phyloP scores from a whole-genome alignment of 495 filamentous ascomycete genomes.

The Xylaria telfairii region DNA sequence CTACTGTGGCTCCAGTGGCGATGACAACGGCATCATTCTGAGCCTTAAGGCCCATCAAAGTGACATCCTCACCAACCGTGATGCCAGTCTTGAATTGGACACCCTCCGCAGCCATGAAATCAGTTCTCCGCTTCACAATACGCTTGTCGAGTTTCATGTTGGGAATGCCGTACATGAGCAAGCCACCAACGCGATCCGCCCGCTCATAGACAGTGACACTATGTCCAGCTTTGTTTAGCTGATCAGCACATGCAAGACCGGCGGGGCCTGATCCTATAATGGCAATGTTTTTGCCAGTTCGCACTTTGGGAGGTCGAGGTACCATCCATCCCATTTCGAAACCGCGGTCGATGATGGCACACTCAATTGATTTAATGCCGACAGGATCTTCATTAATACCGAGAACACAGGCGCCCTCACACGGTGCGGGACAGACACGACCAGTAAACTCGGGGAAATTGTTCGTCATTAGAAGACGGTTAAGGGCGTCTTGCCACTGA shows the following conservation, averaged over 20 bases:
- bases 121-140: slow-evolving; percentile 92
- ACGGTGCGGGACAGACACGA: slow-evolving; percentile 97
- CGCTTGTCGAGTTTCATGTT: slow-evolving; percentile 99
- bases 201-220: slow-evolving; percentile 94
- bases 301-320: slow-evolving; percentile 76
- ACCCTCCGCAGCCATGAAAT: slow-evolving; percentile 95
- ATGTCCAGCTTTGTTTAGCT: slow-evolving; percentile 94
- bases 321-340: slow-evolving; percentile 99
- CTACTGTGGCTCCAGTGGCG: slow-evolving; percentile 96
- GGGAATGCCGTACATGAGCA: slow-evolving; percentile 98
- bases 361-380: slow-evolving; percentile 99
- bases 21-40: slow-evolving; percentile 88
- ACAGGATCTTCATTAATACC: slow-evolving; percentile 98
- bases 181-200: slow-evolving; percentile 87
- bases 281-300: slow-evolving; percentile 89
- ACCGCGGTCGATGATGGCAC: slow-evolving; percentile 97
- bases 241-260: slow-evolving; percentile 91
- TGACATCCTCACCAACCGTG: slow-evolving; percentile 80
- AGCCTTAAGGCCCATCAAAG: slow-evolving; percentile 75
- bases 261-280: slow-evolving; percentile 95
- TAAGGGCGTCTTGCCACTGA: slow-evolving; percentile 95
- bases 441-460: slow-evolving; percentile 99
- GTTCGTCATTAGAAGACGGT: slow-evolving; percentile 97
- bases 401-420: slow-evolving; percentile 95
- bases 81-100: slow-evolving; percentile 80